Base-by-base conservation (phyloP, 2,329 filamentous ascomycete genomes). In the Basipetospora chlamydospora region DNA sequence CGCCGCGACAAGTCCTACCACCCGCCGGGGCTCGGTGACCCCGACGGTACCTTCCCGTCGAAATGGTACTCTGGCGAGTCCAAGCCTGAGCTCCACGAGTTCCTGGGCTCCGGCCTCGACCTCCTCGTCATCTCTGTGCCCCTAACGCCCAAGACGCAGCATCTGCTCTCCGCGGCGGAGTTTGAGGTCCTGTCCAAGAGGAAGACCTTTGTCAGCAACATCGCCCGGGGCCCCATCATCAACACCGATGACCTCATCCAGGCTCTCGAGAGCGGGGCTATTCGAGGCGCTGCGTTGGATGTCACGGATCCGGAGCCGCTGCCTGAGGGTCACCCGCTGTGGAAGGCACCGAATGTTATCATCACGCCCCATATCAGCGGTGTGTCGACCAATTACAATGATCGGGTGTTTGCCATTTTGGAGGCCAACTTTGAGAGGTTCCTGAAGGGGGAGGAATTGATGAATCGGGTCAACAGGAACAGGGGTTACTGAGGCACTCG, bases 281-380 rank as follows among this genome's bases (percentile, higher is more conserved):
- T 66, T 33, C 49, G 61, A 3, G 82, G 82, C 21, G 83, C 82
- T 0, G 80, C 80, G 2, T 56, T 88, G 28, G 82, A 87, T 50
- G 82, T 88, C 1, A 80, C 81, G 2, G 80, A 87, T 41, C 82
- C 82, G 0, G 83, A 88, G 53, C 83, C 83, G 0, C 52, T 88
- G 43, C 80, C 80, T 0, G 55, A 63, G 3, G 70, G 77, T 4
- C 73, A 81, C 49, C 67, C 71, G 43, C 56, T 88, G 35, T 88
- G 81, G 81, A 66, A 61, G 18, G 61, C 77, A 11, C 70, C 71
- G 41, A 85, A 86, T 52, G 62, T 79, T 12, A 67, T 79, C 35
- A 68, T 88, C 31, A 67, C 64, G 16, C 66, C 66, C 12, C 66
- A 70, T 42, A 50, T 68, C 9, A 66, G 63, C 34, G 61, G 59